Evolutionary conservation across 2,329 filamentous ascomycete genomes (phyloP).

Genomic region (Seiridium cupressi): DNA sequence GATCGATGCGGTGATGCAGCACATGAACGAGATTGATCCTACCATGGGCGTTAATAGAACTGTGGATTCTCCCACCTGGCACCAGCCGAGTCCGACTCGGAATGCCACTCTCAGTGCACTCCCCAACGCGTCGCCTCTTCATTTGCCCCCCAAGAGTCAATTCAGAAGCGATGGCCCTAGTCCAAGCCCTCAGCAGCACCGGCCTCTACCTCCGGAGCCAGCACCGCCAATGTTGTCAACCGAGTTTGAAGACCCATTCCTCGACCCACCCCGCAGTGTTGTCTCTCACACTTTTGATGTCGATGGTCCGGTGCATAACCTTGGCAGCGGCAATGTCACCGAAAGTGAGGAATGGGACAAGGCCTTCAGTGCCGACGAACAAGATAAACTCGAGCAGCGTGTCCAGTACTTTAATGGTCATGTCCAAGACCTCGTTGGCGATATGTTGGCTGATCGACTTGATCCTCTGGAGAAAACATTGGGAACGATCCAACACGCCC

Average conservation of each 20-base stretch:
- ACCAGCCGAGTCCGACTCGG: conserved; percentile 36
- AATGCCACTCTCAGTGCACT: conserved; percentile 34
- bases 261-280: conserved; percentile 48
- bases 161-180: conserved; percentile 71
- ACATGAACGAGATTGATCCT: conserved; percentile 72
- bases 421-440: conserved; percentile 82
- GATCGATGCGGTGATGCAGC: conserved; percentile 89
- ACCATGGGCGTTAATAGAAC: conserved; percentile 71
- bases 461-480: conserved; percentile 80
- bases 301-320: conserved; percentile 54
- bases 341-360: conserved; percentile 91
- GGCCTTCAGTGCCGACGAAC: conserved; percentile 77
- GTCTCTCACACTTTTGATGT: conserved; percentile 41
- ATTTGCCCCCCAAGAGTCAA: conserved; percentile 46
- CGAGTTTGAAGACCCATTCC: conserved; percentile 63
- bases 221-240: conserved; percentile 44
- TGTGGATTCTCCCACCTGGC: conserved; percentile 45
- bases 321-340: conserved; percentile 62
- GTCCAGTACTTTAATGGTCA: conserved; percentile 88
- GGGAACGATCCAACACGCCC: conserved; percentile 68
- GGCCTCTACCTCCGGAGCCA: conserved; percentile 44
- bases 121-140: conserved; percentile 50
- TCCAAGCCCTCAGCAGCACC: conserved; percentile 63
- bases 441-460: conserved; percentile 72
- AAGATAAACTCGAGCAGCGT: conserved; percentile 76